A percentile compares a stretch with the other conserved stretches of the same genome.
Conservation (phyloP, 768 basidiomycete genomes). For the Kwoniella sp. region DNA sequence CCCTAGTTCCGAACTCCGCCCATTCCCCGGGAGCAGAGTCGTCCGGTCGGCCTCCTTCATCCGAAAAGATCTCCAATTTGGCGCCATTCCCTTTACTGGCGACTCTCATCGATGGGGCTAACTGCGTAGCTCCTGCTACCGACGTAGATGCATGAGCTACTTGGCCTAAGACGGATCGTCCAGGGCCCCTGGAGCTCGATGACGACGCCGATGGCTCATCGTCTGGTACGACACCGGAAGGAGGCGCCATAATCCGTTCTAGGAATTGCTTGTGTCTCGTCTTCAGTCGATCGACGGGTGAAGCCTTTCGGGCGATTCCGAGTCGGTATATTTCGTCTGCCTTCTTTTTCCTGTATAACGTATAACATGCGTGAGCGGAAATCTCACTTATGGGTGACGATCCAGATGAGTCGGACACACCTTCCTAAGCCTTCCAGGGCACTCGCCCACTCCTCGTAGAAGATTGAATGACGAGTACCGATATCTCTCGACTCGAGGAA, state of each 20-base stretch:
- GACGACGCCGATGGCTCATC: slow-evolving; percentile 34
- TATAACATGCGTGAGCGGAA: neutral
- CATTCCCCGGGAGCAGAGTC: slow-evolving; percentile 52
- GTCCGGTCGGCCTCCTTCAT: slow-evolving; percentile 43
- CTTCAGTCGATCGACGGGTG: slow-evolving; percentile 82
- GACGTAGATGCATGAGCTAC: slow-evolving; percentile 54
- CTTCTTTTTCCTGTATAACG: slow-evolving; percentile 64
- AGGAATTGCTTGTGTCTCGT: slow-evolving; percentile 79
- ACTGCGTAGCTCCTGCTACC: slow-evolving; percentile 49
- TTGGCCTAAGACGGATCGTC: slow-evolving; percentile 41
- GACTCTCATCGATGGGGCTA: slow-evolving; percentile 34
- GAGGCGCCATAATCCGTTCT: slow-evolving; percentile 61
- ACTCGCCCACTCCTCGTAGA: slow-evolving; percentile 90
- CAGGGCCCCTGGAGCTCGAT: slow-evolving; percentile 29
- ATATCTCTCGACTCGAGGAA: slow-evolving; percentile 90
- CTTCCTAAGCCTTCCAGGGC: slow-evolving; percentile 73
- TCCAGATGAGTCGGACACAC: slow-evolving; percentile 61
- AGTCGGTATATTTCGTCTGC: slow-evolving; percentile 79
- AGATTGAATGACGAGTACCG: slow-evolving; percentile 72
- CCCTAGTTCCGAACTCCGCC: slow-evolving; percentile 59
- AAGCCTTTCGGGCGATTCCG: slow-evolving; percentile 78
- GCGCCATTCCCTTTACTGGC: slow-evolving; percentile 45
- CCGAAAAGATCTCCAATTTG: slow-evolving; percentile 55
- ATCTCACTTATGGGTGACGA: no score
- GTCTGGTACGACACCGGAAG: slow-evolving; percentile 45